Base-by-base conservation (phyloP, 2,329 filamentous ascomycete species). In the Hypoxylon sp. region DNA sequence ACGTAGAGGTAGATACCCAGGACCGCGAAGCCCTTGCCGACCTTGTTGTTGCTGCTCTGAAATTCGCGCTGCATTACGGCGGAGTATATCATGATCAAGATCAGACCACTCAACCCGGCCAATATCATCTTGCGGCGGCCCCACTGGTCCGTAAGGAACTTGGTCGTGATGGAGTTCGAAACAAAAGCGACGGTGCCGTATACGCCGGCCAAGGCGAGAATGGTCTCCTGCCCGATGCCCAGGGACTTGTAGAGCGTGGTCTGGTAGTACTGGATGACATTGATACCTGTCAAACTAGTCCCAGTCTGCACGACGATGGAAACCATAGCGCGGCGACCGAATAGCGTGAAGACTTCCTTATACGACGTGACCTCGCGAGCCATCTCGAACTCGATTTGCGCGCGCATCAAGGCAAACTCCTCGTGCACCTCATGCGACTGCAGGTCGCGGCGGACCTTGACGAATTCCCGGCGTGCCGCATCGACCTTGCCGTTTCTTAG, bases 71-170 rank as follows among this genome's bases (percentile, higher is more conserved):
- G 85, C 84, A 88, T 87, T 43, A 87, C 81, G 1, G 85, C 83
- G 0, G 84, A 79, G 67, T 87, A 88, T 54, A 87, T 86, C 68
- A 87, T 84, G 49, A 85, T 80, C n/a, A 86, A 11, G 13, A 87
- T 77, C 43, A 87, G 79, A 1, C 83, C 82, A 4, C 73, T 68
- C 2, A 87, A 71, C 5, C 85, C 85, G 1, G 84, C 68, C 5
- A 88, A 71, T 10, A 88, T 79, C 85, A 88, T 87, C 79, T 85
- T 86, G 60, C 85, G 79, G 34, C 85, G 83, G 44, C 85, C 85
- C 85, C 85, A 87, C 72, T 84, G 83, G 70, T 87, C 85, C 1
- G 82, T 82, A 10, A 87, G 73, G 63, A 77, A 86, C 43, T 78
- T 77, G 0, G 84, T 86, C 0, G 85, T 85, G 28, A 87, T 70